Evolutionary conservation across 2,329 filamentous ascomycete genomes (phyloP), one percentile per base, ranked within the genome.

Genomic region (Didymella lethalis): DNA sequence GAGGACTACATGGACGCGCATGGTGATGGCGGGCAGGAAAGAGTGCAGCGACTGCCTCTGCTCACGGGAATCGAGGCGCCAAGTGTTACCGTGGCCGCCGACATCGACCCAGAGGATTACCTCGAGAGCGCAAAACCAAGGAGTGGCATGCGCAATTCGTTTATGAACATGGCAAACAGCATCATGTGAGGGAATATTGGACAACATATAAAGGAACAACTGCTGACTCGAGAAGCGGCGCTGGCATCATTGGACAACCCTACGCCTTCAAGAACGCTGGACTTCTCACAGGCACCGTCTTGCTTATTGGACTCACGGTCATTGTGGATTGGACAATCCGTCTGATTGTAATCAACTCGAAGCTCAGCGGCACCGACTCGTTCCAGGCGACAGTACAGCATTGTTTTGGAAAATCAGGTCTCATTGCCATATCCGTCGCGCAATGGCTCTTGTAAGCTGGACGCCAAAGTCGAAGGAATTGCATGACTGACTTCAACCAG

Each of bases 161-260:
- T 99, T 68, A 97, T 98, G 93, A 99, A 99, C 80, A 99, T 99
- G 95, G 94, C 95, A 63, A 99, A 99, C 81, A 96, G 91, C 70
- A 99, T 99, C 76, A 97, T 99, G 79, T 81, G 65, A 66, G 79
- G 25, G 4, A 18, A 1, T 0, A 4, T 18, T 23, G 14, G 10
- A 14, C 1, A n/a, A 0, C 14, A 14, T 14, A 10, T 11, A n/a
- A 0, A 4, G 34, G 28, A 8, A 7, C 5, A 26, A 26, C 32
- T 8, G 59, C 72, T 73, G 53, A 74, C 51, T 31, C 10, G 18
- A 47, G 54, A 54, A 81, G 79, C 62, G 87, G 87, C 29, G 87
- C 87, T 29, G 87, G 87, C 2, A 89, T 90, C 59, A 89, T 90
- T 67, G 87, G 83, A 28, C 95, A 99, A 79, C 93, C 95, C 12